phyloP scores from a whole-genome alignment of 345 rosid genomes.

The Eucalyptus erythrocorys region DNA sequence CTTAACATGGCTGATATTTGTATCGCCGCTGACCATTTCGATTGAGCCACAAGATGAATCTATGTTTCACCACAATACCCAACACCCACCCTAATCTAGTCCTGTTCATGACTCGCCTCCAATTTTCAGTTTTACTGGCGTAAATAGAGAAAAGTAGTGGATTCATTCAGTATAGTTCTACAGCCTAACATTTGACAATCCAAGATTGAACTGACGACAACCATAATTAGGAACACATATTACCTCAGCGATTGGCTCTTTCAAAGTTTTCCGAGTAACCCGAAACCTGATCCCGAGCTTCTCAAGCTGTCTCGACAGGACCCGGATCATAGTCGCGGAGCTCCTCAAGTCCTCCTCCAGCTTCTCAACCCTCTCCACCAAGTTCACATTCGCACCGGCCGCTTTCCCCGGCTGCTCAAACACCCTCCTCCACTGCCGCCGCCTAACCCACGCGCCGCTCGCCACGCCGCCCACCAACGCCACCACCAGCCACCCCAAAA shows the following conservation, averaged over 20 bases:
- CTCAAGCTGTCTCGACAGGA: constrained; percentile 80
- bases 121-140: neutral
- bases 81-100: neutral
- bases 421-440: constrained; percentile 63
- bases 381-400: constrained; percentile 23
- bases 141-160: accelerated
- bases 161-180: neutral
- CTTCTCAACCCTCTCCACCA: constrained; percentile 64
- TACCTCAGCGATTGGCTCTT: constrained; percentile 81
- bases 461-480: constrained; percentile 42
- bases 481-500: constrained; percentile 38
- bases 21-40: accelerated
- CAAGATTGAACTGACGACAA: neutral
- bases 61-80: neutral
- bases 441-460: constrained; percentile 58
- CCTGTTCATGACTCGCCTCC: neutral
- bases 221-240: neutral
- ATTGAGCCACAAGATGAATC: neutral
- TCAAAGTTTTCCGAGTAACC: constrained; percentile 59
- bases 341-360: constrained; percentile 77
- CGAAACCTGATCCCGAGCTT: constrained; percentile 87
- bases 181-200: neutral
- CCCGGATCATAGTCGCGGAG: constrained; percentile 48
- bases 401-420: constrained; percentile 23
- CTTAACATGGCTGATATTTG: neutral